Percentiles rank a stretch among this genome's conserved stretches.
These are phyloP conservation scores for Sungouiozyma ichnusensis DNA, from an alignment of 805 yeast species.

Conservation along the genomic window DNA sequence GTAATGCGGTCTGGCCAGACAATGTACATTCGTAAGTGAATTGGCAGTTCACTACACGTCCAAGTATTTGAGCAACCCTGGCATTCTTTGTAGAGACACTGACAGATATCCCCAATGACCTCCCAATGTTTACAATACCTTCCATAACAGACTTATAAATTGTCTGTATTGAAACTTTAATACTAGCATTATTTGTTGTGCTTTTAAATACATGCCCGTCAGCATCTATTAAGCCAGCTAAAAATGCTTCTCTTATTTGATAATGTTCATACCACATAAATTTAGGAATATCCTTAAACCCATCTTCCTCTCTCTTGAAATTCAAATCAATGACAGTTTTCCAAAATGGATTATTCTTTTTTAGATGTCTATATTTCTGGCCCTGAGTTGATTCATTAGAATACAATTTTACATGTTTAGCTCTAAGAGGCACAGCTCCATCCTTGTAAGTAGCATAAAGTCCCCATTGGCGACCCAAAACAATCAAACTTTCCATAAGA, in stretches of 20 bases:
- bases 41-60: conserved; percentile 17
- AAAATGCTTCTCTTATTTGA: conserved; percentile 34
- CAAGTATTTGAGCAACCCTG: conserved; percentile 12
- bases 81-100: conserved; percentile 26
- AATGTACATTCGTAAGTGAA: conserved; percentile 21
- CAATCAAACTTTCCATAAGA: conserved; percentile 20
- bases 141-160: conserved; percentile 26
- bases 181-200: conserved; percentile 9
- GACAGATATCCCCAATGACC: conserved; percentile 35
- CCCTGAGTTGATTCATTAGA: conserved; percentile 7
- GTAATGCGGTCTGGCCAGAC: conserved; percentile 15
- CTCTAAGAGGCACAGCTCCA: conserved; percentile 13
- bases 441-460: conserved; percentile 16
- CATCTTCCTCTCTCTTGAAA: conserved; percentile 14
- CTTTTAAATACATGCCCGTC: conserved; percentile 27
- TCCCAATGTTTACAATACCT: conserved; percentile 31
- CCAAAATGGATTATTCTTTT: conserved; percentile 27
- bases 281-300: conserved; percentile 28
- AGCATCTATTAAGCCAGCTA: conserved; percentile 37
- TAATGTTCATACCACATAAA: conserved; percentile 29
- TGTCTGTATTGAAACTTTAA: conserved; percentile 27
- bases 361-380: conserved; percentile 10
- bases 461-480: conserved; percentile 20
- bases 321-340: conserved; percentile 17
- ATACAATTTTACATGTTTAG: conserved; percentile 18